Evolutionary conservation across 2,329 filamentous ascomycete species (phyloP).

Genomic region (Aspergillus costaricaensis): DNA sequence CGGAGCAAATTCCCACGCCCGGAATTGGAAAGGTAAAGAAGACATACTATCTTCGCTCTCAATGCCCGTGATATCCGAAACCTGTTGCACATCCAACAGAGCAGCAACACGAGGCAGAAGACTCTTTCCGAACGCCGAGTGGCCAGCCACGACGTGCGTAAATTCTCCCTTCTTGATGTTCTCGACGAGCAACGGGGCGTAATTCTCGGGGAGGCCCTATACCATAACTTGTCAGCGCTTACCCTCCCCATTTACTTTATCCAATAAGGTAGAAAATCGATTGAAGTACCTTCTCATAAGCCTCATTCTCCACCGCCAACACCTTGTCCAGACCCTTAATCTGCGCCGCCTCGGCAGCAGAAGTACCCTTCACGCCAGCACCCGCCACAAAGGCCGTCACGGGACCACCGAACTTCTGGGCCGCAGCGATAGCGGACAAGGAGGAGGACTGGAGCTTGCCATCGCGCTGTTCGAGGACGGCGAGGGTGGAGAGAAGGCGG

Average conservation of each 20-base stretch:
- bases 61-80: slow-evolving; percentile 87
- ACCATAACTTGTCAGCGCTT: slow-evolving; percentile 10
- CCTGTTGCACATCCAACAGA: slow-evolving; percentile 85
- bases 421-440: slow-evolving; percentile 81
- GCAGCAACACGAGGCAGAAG: slow-evolving; percentile 89
- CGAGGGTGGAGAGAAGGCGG: slow-evolving; percentile 81
- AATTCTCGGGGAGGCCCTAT: slow-evolving; percentile 89
- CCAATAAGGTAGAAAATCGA: background rate
- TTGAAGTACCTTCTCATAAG: slow-evolving; percentile 78
- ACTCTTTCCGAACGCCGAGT: slow-evolving; percentile 97
- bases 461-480: slow-evolving; percentile 87
- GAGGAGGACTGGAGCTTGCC: slow-evolving; percentile 83
- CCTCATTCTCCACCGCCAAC: slow-evolving; percentile 80
- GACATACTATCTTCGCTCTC: slow-evolving; percentile 77
- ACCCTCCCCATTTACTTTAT: background rate
- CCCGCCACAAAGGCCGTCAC: slow-evolving; percentile 89
- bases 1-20: background rate
- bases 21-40: background rate
- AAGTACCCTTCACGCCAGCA: slow-evolving; percentile 68
- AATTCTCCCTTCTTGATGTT: slow-evolving; percentile 96
- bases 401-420: slow-evolving; percentile 79
- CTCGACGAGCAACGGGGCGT: slow-evolving; percentile 86
- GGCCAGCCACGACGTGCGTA: slow-evolving; percentile 85
- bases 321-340: slow-evolving; percentile 90
- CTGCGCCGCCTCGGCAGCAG: slow-evolving; percentile 81